These are phyloP conservation scores for Ustilago hordei DNA, from an alignment of 1,284 basidiomycete genomes.

Conservation along the genomic window DNA sequence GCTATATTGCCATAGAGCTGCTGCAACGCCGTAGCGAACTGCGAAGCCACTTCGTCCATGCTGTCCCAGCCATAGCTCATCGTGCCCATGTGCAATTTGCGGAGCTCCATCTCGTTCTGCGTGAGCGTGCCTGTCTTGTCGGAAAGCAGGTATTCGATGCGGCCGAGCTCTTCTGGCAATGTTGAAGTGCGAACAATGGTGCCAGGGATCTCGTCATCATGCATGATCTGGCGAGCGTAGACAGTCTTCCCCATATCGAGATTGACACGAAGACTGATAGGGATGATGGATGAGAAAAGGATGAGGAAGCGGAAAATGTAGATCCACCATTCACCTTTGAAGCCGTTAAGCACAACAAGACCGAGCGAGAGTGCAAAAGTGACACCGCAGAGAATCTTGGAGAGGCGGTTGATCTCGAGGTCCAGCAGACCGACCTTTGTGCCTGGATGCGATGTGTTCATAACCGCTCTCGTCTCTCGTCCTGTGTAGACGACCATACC, in stretches of 20 bases:
- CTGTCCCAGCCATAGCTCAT: conserved; percentile 96
- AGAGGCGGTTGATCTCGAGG: conserved; percentile 92
- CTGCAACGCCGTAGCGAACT: conserved; percentile 83
- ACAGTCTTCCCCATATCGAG: conserved; percentile 99
- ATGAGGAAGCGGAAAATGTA: conserved; percentile 97
- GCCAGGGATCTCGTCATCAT: conserved; percentile 88
- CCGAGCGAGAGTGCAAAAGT: conserved; percentile 91
- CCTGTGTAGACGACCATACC: conserved; percentile 96
- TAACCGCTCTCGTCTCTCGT: conserved; percentile 93
- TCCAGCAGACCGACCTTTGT: conserved; percentile 95
- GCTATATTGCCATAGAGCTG: conserved; percentile 27
- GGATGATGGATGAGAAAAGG: conserved; percentile 97
- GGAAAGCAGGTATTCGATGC: conserved; percentile 93
- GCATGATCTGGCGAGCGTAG: conserved; percentile 94
- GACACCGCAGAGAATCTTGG: conserved; percentile 95
- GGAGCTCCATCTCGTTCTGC: conserved; percentile 99
- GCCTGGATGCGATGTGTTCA: conserved; percentile 97
- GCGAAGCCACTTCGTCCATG: conserved; percentile 96
- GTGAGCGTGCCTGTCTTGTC: conserved; percentile 99
- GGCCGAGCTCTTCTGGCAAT: conserved; percentile 93
- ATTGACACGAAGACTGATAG: conserved; percentile 97
- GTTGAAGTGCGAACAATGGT: conserved; percentile 98
- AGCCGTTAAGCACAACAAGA: conserved; percentile 94
- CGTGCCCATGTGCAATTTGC: conserved; percentile 97
- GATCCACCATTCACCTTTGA: conserved; percentile 94